A percentile compares a stretch with the other conserved stretches of the same genome.
These are phyloP conservation scores for Naumovozyma dairenensis DNA, from an alignment of 805 yeast species.

Conservation along the genomic window DNA sequence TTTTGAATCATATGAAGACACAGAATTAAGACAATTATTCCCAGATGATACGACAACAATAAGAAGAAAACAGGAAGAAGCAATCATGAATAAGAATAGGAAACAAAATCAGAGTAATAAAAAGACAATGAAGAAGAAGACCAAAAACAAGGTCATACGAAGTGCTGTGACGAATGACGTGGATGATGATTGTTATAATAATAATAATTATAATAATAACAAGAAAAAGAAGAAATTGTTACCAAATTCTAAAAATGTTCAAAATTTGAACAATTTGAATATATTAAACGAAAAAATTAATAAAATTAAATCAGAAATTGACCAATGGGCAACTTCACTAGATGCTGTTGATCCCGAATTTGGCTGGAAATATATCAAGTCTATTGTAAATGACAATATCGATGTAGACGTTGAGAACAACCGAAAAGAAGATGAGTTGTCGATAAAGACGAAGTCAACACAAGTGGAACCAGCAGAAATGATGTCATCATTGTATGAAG, in stretches of 20 bases:
- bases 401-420: no score
- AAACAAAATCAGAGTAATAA: constrained; percentile 2
- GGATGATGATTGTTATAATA: no score
- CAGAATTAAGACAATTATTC: constrained; percentile 9
- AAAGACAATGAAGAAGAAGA: background rate
- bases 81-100: constrained; percentile 4
- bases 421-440: no score
- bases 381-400: no score
- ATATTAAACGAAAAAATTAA: constrained; percentile 17
- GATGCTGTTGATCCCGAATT: no score
- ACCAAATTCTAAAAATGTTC: constrained; percentile 26
- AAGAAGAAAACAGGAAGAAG: no score
- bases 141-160: background rate
- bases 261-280: constrained; percentile 20
- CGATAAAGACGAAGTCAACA: no score
- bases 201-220: background rate
- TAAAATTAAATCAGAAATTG: constrained; percentile 17
- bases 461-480: no score
- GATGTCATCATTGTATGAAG: no score
- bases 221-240: constrained; percentile 4
- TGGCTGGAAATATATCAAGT: no score
- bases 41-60: no score
- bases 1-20: constrained; percentile 6
- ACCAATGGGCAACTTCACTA: constrained; percentile 20
- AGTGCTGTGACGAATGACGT: no score